phyloP scores from a whole-genome alignment of 345 rosid genomes.

The Aquilaria sinensis region DNA sequence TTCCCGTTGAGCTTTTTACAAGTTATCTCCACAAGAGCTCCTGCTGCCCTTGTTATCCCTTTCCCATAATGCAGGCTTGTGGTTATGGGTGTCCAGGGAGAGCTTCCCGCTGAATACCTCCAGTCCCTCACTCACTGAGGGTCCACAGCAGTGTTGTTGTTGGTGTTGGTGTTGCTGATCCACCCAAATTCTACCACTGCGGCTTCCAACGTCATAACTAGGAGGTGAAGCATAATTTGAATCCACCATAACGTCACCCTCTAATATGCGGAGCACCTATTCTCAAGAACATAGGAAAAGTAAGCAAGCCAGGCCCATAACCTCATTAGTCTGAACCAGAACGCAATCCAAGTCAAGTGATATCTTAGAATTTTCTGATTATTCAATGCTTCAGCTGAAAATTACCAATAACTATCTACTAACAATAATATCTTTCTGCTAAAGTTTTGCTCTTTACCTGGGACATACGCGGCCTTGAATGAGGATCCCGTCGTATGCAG shows the following conservation, averaged over 20 bases:
- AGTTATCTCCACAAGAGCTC: conserved; percentile 20
- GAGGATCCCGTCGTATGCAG: conserved; percentile 88
- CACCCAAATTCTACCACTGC: conserved; percentile 74
- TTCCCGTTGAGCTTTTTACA: conserved; percentile 10
- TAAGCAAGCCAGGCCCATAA: neutral
- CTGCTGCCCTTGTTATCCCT: conserved; percentile 36
- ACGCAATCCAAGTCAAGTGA: neutral
- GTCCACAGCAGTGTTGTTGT: conserved; percentile 41
- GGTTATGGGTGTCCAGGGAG: conserved; percentile 35
- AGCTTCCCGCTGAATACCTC: conserved; percentile 64
- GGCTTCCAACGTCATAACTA: conserved; percentile 69
- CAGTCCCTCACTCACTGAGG: conserved; percentile 33
- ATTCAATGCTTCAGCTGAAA: no score
- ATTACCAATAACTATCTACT: no score
- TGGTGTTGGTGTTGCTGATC: conserved; percentile 29
- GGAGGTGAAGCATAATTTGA: conserved; percentile 63
- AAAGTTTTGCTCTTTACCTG: conserved; percentile 46
- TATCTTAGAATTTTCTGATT: neutral
- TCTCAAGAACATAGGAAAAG: conserved; percentile 10
- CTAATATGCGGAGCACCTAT: conserved; percentile 89
- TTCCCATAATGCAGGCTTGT: conserved; percentile 31
- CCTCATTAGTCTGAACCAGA: neutral
- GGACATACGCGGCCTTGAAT: conserved; percentile 93
- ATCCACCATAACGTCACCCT: conserved; percentile 85
- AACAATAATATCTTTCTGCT: no score